These are phyloP conservation scores for Agaricus blazei DNA, from an alignment of 768 basidiomycete genomes.

Conservation along the genomic window DNA sequence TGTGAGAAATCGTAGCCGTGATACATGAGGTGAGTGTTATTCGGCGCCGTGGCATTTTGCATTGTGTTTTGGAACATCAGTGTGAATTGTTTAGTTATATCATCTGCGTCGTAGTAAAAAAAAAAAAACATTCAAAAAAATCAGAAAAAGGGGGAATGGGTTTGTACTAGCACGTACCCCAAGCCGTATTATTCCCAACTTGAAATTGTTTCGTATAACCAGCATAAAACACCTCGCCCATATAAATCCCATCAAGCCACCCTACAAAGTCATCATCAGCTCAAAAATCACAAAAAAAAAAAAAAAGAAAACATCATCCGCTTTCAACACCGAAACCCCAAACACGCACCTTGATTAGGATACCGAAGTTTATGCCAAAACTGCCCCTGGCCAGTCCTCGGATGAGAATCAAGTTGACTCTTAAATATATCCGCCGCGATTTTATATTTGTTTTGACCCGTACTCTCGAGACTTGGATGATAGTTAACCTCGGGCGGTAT, in stretches of 20 bases:
- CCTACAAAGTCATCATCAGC: constrained; percentile 18
- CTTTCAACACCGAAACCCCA: neutral
- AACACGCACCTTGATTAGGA: constrained; percentile 32
- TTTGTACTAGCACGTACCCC: constrained; percentile 21
- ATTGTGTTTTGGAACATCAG: constrained; percentile 40
- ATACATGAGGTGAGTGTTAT: constrained; percentile 38
- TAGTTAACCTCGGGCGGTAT: neutral
- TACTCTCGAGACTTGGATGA: constrained; percentile 25
- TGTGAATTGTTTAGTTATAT: constrained; percentile 35
- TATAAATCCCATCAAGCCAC: constrained; percentile 43
- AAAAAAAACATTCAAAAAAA: neutral
- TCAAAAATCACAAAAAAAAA: neutral
- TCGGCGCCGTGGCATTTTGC: constrained; percentile 31
- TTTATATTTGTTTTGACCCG: constrained; percentile 32
- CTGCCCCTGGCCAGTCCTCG: constrained; percentile 39
- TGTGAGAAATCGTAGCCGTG: constrained; percentile 47
- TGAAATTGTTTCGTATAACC: constrained; percentile 33
- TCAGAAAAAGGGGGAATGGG: neutral
- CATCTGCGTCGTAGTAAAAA: constrained; percentile 19
- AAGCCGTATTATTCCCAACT: constrained; percentile 29
- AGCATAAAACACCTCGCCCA: constrained; percentile 42
- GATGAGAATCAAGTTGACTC: constrained; percentile 33
- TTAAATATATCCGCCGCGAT: constrained; percentile 34
- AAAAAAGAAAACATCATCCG: no score
- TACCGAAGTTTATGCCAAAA: constrained; percentile 43